These are phyloP conservation scores for Mortierella sp. DNA, from an alignment of 371 early-diverging fungal species.

Conservation along the genomic window DNA sequence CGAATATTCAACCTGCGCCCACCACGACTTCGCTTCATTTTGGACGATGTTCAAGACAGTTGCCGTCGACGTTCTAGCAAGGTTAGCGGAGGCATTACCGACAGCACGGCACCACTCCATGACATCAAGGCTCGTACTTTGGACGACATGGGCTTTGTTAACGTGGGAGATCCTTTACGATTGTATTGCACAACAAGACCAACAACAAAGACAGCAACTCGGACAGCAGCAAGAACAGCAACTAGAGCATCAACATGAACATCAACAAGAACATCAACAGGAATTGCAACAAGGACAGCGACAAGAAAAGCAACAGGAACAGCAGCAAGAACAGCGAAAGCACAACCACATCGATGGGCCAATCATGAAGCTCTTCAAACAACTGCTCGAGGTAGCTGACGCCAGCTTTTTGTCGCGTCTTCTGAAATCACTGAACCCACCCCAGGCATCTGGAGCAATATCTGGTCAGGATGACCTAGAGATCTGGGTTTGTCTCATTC, in stretches of 20 bases:
- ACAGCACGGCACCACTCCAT: background rate
- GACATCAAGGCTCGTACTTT: background rate
- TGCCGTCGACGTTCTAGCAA: conserved; percentile 2
- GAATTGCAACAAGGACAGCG: too few relatives aligned
- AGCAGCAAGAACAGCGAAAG: too few relatives aligned
- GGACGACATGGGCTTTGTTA: conserved; percentile 26
- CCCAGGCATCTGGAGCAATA: conserved; percentile 2
- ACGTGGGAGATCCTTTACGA: conserved; percentile 17
- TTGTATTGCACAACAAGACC: too few relatives aligned
- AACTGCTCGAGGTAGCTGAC: conserved; percentile 4
- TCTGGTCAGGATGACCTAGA: conserved; percentile 24
- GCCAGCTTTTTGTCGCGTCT: conserved; percentile 10
- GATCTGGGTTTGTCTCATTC: conserved; percentile 42
- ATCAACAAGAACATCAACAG: too few relatives aligned
- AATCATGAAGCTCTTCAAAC: background rate
- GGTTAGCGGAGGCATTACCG: conserved; percentile 1
- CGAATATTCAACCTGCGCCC: background rate
- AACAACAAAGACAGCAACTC: too few relatives aligned
- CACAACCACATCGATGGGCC: too few relatives aligned
- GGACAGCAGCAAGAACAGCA: too few relatives aligned
- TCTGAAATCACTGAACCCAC: background rate
- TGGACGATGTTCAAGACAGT: conserved; percentile 12
- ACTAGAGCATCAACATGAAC: too few relatives aligned
- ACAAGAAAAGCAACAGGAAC: too few relatives aligned
- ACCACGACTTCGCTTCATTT: background rate